Percentiles rank a stretch among this genome's conserved stretches.
Conservation (phyloP, 2,329 filamentous ascomycete species). For the Ploettnerulaceae sp. region DNA sequence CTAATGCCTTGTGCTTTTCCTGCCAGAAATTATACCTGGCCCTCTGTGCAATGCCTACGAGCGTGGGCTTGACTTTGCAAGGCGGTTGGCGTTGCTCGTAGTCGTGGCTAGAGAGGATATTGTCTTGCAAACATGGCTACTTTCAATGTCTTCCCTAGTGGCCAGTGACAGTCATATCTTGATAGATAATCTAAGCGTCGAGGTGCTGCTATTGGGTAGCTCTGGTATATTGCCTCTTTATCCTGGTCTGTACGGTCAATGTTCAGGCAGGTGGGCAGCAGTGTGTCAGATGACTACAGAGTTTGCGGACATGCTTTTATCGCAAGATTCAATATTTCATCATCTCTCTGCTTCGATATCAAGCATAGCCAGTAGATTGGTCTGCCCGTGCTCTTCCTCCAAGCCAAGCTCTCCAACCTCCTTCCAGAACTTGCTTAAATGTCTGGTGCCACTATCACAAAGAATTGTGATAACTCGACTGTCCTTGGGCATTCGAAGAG, state of each 20-base stretch:
- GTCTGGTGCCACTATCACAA: slow-evolving; percentile 77
- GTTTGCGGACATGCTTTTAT: no score
- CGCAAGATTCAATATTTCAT: no score
- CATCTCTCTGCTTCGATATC: slow-evolving; percentile 37
- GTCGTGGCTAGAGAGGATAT: slow-evolving; percentile 5
- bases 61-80: no score
- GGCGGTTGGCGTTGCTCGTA: neutral
- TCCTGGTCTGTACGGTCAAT: no score
- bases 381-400: slow-evolving; percentile 49
- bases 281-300: no score
- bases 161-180: neutral
- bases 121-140: slow-evolving; percentile 1
- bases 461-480: slow-evolving; percentile 72
- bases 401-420: slow-evolving; percentile 63
- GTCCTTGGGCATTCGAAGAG: slow-evolving; percentile 57
- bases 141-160: neutral
- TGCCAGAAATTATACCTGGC: slow-evolving; percentile 1
- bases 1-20: neutral
- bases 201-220: no score
- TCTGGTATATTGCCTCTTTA: no score
- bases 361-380: slow-evolving; percentile 47
- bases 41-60: slow-evolving; percentile 5
- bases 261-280: no score
- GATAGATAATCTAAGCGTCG: no score
- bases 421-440: slow-evolving; percentile 83